phyloP scores from a whole-genome alignment of 2,329 filamentous ascomycete genomes.

The Chrysoporthe puriensis region DNA sequence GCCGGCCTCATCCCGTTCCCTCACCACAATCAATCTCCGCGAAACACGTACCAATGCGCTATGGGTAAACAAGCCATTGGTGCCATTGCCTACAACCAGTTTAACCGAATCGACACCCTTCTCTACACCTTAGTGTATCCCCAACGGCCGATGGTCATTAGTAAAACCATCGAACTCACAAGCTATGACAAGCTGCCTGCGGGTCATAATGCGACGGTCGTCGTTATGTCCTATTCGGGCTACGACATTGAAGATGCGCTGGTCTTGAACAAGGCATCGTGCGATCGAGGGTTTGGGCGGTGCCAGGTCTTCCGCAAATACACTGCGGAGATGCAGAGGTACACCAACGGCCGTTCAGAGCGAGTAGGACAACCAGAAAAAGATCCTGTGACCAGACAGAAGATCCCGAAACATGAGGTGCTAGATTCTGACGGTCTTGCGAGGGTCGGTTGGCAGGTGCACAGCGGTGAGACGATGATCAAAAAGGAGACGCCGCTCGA shows the following conservation, averaged over 20 bases:
- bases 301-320: constrained; percentile 99
- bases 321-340: constrained; percentile 82
- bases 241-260: constrained; percentile 99
- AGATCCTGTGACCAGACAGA: constrained; percentile 63
- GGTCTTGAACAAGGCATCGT: constrained; percentile 93
- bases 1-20: constrained; percentile 97
- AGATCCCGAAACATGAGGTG: constrained; percentile 69
- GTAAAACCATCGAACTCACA: constrained; percentile 92
- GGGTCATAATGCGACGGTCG: constrained; percentile 94
- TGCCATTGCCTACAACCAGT: constrained; percentile 97
- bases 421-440: constrained; percentile 88
- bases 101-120: constrained; percentile 93
- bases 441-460: constrained; percentile 79
- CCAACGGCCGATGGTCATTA: constrained; percentile 96
- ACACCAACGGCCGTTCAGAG: constrained; percentile 76
- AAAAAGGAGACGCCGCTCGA: constrained; percentile 88
- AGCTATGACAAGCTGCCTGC: constrained; percentile 97
- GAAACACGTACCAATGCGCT: constrained; percentile 98
- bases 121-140: constrained; percentile 97
- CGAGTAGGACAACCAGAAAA: constrained; percentile 66
- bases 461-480: constrained; percentile 81
- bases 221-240: constrained; percentile 98
- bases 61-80: constrained; percentile 99
- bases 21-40: constrained; percentile 97
- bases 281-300: constrained; percentile 91